Conservation (phyloP, 1,284 basidiomycete genomes). For the Entoloma clypeatum region DNA sequence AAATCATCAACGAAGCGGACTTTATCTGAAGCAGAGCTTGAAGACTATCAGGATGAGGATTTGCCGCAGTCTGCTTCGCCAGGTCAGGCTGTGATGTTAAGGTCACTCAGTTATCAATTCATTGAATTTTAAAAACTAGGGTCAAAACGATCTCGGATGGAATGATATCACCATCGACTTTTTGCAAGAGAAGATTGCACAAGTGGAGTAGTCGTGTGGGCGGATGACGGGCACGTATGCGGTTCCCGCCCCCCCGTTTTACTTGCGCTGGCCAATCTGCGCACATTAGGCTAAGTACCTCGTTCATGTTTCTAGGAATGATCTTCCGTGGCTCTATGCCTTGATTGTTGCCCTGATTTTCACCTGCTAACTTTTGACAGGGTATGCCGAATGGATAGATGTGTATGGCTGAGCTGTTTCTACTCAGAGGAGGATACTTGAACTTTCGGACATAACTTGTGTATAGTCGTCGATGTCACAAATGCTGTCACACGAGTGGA, state of each 20-base stretch:
- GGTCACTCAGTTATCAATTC: background rate
- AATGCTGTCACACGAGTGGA: too few species aligned
- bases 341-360: slow-evolving; percentile 1
- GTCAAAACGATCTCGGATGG: slow-evolving; percentile 34
- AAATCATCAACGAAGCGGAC: slow-evolving; percentile 43
- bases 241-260: background rate
- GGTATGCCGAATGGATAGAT: slow-evolving; percentile 1
- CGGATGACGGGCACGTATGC: background rate
- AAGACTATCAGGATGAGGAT: slow-evolving; percentile 30
- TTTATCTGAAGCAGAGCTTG: slow-evolving; percentile 44
- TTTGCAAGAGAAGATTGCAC: background rate
- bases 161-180: slow-evolving; percentile 19
- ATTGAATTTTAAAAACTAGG: slow-evolving; percentile 20
- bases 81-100: slow-evolving; percentile 31
- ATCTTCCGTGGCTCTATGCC: background rate
- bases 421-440: too few species aligned
- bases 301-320: slow-evolving; percentile 9
- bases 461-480: too few species aligned
- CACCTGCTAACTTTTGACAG: slow-evolving; percentile 18
- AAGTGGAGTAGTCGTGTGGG: background rate
- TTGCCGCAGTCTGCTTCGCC: slow-evolving; percentile 38
- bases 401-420: too few species aligned
- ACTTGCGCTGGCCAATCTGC: background rate
- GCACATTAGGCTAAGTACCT: slow-evolving; percentile 17
- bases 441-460: too few species aligned